Percentiles rank a stretch among this genome's conserved stretches.
Conservation (phyloP, 202 grass and related monocot species). For the Miscanthus sacchariflorus region DNA sequence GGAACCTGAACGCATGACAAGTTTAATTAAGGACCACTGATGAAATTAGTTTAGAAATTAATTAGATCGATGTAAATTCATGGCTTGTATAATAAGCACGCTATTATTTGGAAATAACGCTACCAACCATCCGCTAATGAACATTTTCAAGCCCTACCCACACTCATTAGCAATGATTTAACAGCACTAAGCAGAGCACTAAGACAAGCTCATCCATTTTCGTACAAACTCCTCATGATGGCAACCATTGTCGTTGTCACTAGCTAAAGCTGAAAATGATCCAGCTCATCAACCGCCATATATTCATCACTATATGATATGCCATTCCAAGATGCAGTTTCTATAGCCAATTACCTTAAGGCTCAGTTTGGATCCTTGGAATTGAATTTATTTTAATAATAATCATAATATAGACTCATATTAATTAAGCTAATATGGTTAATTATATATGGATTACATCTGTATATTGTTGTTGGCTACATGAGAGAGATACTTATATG, state of each 20-base stretch:
- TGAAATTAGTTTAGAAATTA: background rate
- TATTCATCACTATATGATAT: constrained; percentile 24
- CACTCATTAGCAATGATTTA: constrained; percentile 52
- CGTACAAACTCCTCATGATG: constrained; percentile 37
- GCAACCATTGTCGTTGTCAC: constrained; percentile 12
- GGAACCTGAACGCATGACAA: background rate
- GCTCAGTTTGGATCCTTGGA: too few species aligned
- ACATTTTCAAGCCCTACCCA: constrained; percentile 22
- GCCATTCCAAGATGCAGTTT: background rate
- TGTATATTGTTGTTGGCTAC: too few species aligned
- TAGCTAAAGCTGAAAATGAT: constrained; percentile 45
- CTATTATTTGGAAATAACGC: background rate
- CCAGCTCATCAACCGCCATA: constrained; percentile 30
- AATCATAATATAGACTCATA: too few species aligned
- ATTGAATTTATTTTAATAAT: too few species aligned
- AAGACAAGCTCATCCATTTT: constrained; percentile 30
- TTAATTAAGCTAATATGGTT: too few species aligned
- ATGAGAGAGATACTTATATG: too few species aligned
- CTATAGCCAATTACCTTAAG: constrained; percentile 9
- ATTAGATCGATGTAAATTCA: background rate
- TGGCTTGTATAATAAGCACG: background rate
- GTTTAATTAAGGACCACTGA: background rate
- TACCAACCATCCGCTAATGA: constrained; percentile 9
- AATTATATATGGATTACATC: too few species aligned
- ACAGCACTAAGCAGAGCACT: constrained; percentile 45